A percentile compares a stretch with the other conserved stretches of the same genome.
Evolutionary conservation across 441 rosid species (phyloP).

Genomic region (Sinapis alba): DNA sequence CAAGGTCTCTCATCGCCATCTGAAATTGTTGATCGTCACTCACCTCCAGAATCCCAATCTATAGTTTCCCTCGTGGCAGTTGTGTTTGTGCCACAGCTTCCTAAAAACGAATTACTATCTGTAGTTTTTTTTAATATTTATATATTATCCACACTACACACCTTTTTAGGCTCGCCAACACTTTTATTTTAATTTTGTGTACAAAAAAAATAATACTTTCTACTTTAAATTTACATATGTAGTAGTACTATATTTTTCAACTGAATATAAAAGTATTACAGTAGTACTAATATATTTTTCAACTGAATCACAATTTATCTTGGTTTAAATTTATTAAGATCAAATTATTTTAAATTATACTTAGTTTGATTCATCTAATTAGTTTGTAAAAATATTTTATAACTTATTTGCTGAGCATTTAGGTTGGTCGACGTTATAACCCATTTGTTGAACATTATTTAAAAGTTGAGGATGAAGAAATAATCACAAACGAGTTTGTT

Average conservation of each 20-base stretch:
- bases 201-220: neutral
- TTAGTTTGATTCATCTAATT: neutral
- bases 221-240: too few species aligned
- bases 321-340: neutral
- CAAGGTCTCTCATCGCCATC: conserved; percentile 98
- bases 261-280: too few species aligned
- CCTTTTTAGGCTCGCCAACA: conserved; percentile 15
- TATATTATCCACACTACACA: conserved; percentile 30
- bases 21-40: conserved; percentile 33
- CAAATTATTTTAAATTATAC: too few species aligned
- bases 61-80: conserved; percentile 24
- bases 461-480: too few species aligned
- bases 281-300: too few species aligned
- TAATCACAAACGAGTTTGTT: too few species aligned
- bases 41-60: conserved; percentile 37
- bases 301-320: neutral
- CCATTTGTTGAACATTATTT: too few species aligned
- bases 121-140: neutral
- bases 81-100: conserved; percentile 1
- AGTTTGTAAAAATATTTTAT: neutral
- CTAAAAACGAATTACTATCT: neutral
- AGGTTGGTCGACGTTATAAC: too few species aligned
- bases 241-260: too few species aligned
- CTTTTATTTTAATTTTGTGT: neutral
- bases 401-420: too few species aligned